Evolutionary conservation across 345 rosid species (phyloP), one percentile per base, ranked within the genome.

Genomic region (Viola odorata): DNA sequence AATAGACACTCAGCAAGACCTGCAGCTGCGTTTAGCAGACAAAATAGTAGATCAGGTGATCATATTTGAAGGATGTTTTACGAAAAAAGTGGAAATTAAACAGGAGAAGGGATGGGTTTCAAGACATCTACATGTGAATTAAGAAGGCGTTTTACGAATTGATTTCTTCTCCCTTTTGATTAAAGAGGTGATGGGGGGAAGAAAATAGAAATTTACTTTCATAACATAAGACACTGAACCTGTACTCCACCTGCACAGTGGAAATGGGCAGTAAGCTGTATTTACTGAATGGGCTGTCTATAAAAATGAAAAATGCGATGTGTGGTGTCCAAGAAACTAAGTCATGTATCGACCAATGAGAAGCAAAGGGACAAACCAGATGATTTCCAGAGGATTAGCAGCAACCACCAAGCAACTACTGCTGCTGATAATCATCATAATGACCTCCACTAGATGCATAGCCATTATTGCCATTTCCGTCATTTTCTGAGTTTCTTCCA

Each of bases 231-330:
- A 71, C 32, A 63, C 45, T 70, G 75, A 53, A 71, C 75, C 79
- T 75, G 79, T 71, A 71, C 79, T 70, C 79, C 79, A 64, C 79
- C 79, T 75, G 79, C 79, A 75, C 73, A 64, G 79, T 75, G 79
- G 79, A 63, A 75, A 75, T 61, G 69, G 72, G 72, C 59, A 71
- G 68, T 75, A 57, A 75, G 79, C 70, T 69, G 55, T 58, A 61
- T 58, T 74, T 66, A 41, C 50, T 60, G 41, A 37, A 62, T 53
- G 58, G 71, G 45, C 55, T 60, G 41, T 69, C 71, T 69, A 36
- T n/a, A 13, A 55, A 58, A 23, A 38, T 4, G 36, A 23, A 51
- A 66, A 12, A 6, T 44, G 41, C 39, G 37, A 53, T 2, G 5
- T 53, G 16, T 14, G 5, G 13, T 7, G 48, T 36, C 58, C 9